phyloP scores from a whole-genome alignment of 1,139 yeast genomes.

The Magnusiomyces ingens region DNA sequence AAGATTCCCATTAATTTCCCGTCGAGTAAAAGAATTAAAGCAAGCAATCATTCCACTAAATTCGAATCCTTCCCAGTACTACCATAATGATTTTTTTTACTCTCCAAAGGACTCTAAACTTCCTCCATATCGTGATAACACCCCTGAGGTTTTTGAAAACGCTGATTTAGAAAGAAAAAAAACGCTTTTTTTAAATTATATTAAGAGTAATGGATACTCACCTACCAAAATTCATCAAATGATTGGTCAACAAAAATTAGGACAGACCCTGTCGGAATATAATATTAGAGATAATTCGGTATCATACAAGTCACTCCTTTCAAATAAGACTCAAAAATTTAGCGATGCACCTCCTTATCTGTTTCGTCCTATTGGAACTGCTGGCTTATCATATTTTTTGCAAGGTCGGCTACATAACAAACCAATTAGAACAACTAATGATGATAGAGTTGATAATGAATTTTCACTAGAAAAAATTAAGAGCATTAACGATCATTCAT shows the following conservation, averaged over 20 bases:
- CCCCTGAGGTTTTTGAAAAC: too few relatives aligned
- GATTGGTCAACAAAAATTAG: background rate
- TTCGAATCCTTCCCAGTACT: background rate
- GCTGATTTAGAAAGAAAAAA: background rate
- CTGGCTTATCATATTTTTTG: conserved; percentile 21
- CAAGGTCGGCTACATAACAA: conserved; percentile 20
- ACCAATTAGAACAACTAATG: conserved; percentile 9
- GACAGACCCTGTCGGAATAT: background rate
- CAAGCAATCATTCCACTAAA: conserved; percentile 28
- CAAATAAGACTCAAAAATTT: background rate
- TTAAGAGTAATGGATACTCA: background rate
- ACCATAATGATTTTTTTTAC: background rate
- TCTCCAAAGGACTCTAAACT: background rate
- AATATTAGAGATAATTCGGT: background rate
- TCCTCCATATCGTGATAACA: too few relatives aligned
- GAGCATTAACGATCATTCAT: background rate
- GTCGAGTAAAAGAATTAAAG: conserved; percentile 45
- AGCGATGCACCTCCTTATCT: background rate
- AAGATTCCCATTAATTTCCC: conserved; percentile 41
- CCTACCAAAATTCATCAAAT: background rate
- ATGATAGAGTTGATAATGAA: background rate
- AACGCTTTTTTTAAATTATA: background rate
- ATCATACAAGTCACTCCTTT: background rate
- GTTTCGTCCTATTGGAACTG: conserved; percentile 19
- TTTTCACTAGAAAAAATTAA: background rate